Evolutionary conservation across 208 protist genomes (phyloP).

Genomic region (Endotrypanum monterogeii): DNA sequence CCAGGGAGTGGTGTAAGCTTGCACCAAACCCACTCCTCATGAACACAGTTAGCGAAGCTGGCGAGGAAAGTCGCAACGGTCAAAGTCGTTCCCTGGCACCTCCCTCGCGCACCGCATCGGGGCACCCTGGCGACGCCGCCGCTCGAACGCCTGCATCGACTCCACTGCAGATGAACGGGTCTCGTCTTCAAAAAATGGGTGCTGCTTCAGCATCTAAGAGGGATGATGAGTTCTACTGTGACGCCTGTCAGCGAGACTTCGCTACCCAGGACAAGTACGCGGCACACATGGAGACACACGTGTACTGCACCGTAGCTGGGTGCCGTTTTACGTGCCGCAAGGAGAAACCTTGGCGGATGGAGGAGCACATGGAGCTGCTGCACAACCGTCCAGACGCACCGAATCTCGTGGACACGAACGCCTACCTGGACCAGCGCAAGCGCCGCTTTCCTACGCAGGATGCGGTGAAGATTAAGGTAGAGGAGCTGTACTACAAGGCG

Average conservation of each 20-base stretch:
- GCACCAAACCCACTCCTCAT: conserved; percentile 24
- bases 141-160: background rate
- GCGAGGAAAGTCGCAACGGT: background rate
- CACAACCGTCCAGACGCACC: conserved; percentile 87
- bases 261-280: conserved; percentile 48
- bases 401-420: conserved; percentile 63
- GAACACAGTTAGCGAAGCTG: background rate
- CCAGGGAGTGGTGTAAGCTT: conserved; percentile 12
- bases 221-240: conserved; percentile 54
- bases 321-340: conserved; percentile 84
- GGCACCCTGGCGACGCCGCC: background rate
- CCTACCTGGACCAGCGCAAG: conserved; percentile 74
- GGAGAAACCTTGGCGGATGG: conserved; percentile 75
- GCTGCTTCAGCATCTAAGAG: background rate
- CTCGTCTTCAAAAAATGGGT: background rate
- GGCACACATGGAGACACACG: conserved; percentile 67
- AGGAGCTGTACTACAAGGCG: conserved; percentile 89
- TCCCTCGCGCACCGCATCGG: background rate
- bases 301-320: conserved; percentile 82
- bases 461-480: conserved; percentile 70
- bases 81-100: background rate
- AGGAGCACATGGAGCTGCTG: conserved; percentile 84
- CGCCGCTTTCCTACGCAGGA: conserved; percentile 84
- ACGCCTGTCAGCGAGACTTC: conserved; percentile 84
- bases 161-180: background rate